These are phyloP conservation scores for Fimicolochytrium jonesii DNA, from an alignment of 192 early-diverging fungal genomes.

Conservation along the genomic window DNA sequence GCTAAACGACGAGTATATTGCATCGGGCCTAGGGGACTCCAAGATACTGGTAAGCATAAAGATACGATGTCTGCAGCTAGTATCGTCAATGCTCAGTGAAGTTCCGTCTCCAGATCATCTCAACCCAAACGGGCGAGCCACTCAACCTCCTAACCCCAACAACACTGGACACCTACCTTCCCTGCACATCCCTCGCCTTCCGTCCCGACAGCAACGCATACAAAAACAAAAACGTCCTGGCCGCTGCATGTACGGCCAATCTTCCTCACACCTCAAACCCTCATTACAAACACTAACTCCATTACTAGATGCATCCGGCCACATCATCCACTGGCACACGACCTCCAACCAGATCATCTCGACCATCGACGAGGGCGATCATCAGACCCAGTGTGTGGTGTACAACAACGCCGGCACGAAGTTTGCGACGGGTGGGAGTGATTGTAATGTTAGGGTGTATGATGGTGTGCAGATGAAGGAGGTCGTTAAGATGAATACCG, in stretches of 20 bases:
- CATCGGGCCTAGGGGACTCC: constrained; percentile 33
- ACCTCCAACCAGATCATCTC: constrained; percentile 44
- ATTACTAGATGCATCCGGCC: constrained; percentile 45
- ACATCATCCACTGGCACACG: constrained; percentile 48
- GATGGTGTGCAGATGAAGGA: constrained; percentile 29
- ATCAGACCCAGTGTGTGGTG: constrained; percentile 37
- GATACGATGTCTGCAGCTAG: too few relatives aligned
- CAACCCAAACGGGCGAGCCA: constrained; percentile 3
- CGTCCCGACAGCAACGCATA: constrained; percentile 32
- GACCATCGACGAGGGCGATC: constrained; percentile 34
- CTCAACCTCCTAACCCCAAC: constrained; percentile 3
- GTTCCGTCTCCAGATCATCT: constrained; percentile 1
- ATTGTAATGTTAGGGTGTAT: constrained; percentile 41
- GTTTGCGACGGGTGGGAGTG: constrained; percentile 44
- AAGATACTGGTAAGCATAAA: constrained; percentile 30
- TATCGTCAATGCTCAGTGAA: too few relatives aligned
- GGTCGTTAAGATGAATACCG: constrained; percentile 15
- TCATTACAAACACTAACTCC: too few relatives aligned
- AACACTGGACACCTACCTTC: constrained; percentile 12
- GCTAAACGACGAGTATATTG: constrained; percentile 43
- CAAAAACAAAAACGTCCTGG: constrained; percentile 49
- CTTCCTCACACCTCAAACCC: too few relatives aligned
- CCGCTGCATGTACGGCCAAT: constrained; percentile 41
- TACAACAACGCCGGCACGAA: constrained; percentile 26
- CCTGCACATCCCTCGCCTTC: constrained; percentile 47